Conservation (phyloP, 129 eudicot genomes). For the Flaveria sonorensis region DNA sequence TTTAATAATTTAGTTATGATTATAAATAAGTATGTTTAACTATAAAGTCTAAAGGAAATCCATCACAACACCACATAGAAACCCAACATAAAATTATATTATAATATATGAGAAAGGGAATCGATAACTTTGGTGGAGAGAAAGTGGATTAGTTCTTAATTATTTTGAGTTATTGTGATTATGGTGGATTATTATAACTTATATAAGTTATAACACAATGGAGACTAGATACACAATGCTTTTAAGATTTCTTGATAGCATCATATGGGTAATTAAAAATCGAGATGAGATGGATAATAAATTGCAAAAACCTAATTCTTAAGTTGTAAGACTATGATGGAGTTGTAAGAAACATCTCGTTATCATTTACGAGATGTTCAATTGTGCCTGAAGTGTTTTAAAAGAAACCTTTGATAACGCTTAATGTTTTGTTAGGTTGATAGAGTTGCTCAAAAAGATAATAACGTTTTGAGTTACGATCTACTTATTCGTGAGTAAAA, state of each 20-base stretch:
- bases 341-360: neutral
- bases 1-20: neutral
- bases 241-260: too few species aligned
- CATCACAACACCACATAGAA: neutral
- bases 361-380: neutral
- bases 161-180: slow-evolving; percentile 1
- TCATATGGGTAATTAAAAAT: neutral
- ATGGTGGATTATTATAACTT: neutral
- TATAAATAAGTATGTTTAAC: neutral
- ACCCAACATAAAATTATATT: slow-evolving; percentile 2
- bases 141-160: slow-evolving; percentile 22
- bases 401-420: neutral
- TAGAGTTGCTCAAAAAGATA: neutral
- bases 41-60: neutral
- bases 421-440: neutral
- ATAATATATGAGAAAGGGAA: neutral
- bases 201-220: slow-evolving; percentile 1
- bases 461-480: neutral
- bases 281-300: neutral
- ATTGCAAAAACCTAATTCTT: too few species aligned
- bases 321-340: neutral
- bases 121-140: slow-evolving; percentile 18
- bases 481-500: too few species aligned
- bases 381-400: neutral
- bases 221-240: slow-evolving; percentile 11